Base-by-base conservation (phyloP, 2,329 filamentous ascomycete genomes). In the Thermochaetoides dissita region DNA sequence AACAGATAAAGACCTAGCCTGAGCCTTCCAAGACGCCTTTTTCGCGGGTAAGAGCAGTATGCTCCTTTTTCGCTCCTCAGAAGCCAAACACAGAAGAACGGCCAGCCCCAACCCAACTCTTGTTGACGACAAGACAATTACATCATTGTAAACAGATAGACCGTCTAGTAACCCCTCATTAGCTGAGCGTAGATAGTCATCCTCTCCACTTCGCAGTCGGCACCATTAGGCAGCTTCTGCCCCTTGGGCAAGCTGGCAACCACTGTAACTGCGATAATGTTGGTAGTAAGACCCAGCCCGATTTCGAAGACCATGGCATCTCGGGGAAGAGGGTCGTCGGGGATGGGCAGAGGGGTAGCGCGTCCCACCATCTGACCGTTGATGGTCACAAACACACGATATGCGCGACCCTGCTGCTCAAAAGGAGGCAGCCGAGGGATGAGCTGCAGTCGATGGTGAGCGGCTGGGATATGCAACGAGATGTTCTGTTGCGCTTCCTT, bases 221-320 rank as follows among this genome's bases (percentile, higher is more conserved):
- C 66, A 0, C 74, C 78, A 28, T 69, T 69, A 0, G 68, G 63
- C 33, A 70, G 62, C 46, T 70, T 75, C 54, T 75, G 66, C 12
- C 69, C 73, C 53, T 68, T 74, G 1, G 72, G 75, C 36, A 84
- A 69, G 6, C 79, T 79, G 1, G 82, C 84, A 49, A 87, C 75
- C 44, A 89, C 68, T 53, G 89, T 82, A 7, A 93, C 70, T 52
- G 87, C 81, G 39, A 94, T 72, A 37, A 79, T 72, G 51, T 91
- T 94, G 39, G 86, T 71, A 6, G 85, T 86, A 2, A 71, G 28
- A 74, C 70, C 29, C 94, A 64, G 40, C 74, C 74, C 7, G 17
- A 79, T 72, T 52, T 94, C 87, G 52, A 86, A 94, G 0, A 82
- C 64, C n/a, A 80, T 78, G 48, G 76, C 76, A 45, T 69, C 67